A percentile compares a stretch with the other conserved stretches of the same genome.
Evolutionary conservation across 202 grass and related monocot genomes (phyloP).

Genomic region (Cymbopogon flexuosus): DNA sequence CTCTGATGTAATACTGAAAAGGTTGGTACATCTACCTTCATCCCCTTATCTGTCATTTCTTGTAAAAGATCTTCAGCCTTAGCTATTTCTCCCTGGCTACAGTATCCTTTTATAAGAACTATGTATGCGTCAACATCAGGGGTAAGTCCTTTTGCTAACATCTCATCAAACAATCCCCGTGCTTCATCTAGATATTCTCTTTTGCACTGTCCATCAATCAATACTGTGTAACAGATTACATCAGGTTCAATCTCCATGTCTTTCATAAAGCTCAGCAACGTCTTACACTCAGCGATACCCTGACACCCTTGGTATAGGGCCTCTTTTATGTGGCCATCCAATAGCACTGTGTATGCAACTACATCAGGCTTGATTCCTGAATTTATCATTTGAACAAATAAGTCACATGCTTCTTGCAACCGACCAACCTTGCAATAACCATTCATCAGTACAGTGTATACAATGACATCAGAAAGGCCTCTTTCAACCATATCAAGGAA

Average conservation of each 20-base stretch:
- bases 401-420: background rate
- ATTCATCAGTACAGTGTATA: constrained; percentile 66
- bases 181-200: constrained; percentile 54
- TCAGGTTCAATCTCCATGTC: constrained; percentile 48
- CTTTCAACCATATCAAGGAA: constrained; percentile 49
- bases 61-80: constrained; percentile 57
- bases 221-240: constrained; percentile 64
- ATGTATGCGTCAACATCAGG: constrained; percentile 64
- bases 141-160: constrained; percentile 53
- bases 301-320: constrained; percentile 34
- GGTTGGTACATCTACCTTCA: constrained; percentile 42
- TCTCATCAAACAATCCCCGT: constrained; percentile 59
- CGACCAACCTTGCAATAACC: constrained; percentile 42
- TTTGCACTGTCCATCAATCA: constrained; percentile 80
- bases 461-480: constrained; percentile 52
- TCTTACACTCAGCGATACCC: constrained; percentile 29
- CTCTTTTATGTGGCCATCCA: constrained; percentile 71
- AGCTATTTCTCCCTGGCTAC: constrained; percentile 49
- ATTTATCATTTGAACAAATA: background rate
- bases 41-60: constrained; percentile 62
- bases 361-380: constrained; percentile 59
- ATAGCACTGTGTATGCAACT: constrained; percentile 58
- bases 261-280: constrained; percentile 46
- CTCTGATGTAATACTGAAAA: constrained; percentile 45
- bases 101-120: constrained; percentile 69